Evolutionary conservation across 169 alveolate species (phyloP).

Genomic region (Eimeria praecox): DNA sequence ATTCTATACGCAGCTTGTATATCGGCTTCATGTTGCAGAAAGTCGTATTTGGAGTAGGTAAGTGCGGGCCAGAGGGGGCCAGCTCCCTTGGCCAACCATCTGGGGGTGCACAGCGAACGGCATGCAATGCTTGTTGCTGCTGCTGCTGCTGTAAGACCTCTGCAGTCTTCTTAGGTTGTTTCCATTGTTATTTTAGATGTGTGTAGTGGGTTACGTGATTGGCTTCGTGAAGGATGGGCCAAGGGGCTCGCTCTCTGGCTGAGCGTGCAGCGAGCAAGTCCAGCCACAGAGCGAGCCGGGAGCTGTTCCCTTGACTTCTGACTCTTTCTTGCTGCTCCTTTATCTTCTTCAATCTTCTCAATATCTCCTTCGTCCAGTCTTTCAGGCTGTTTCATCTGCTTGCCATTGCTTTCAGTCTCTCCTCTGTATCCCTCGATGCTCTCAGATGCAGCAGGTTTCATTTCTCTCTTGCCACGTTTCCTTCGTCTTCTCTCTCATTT

Average conservation of each 20-base stretch:
- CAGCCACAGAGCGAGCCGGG: too few relatives aligned
- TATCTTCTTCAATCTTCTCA: background rate
- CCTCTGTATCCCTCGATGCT: background rate
- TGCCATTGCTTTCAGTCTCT: background rate
- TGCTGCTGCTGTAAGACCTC: slow-evolving; percentile 79
- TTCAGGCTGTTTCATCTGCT: background rate
- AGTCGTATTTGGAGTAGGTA: slow-evolving; percentile 77
- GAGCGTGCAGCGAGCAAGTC: too few relatives aligned
- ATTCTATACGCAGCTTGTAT: background rate
- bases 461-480: background rate
- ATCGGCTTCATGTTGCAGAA: slow-evolving; percentile 58
- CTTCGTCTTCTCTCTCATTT: background rate
- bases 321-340: background rate
- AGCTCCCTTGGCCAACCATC: slow-evolving; percentile 83
- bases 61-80: too few relatives aligned
- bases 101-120: slow-evolving; percentile 83
- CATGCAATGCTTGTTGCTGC: slow-evolving; percentile 79
- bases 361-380: background rate
- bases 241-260: too few relatives aligned
- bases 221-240: slow-evolving; percentile 85
- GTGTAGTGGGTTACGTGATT: slow-evolving; percentile 84
- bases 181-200: slow-evolving; percentile 79
- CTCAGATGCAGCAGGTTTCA: background rate
- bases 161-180: slow-evolving; percentile 58
- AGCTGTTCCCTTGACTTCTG: background rate